Base-by-base conservation (phyloP, 352 stramenopile genomes). In the Phytophthora podocarpi region DNA sequence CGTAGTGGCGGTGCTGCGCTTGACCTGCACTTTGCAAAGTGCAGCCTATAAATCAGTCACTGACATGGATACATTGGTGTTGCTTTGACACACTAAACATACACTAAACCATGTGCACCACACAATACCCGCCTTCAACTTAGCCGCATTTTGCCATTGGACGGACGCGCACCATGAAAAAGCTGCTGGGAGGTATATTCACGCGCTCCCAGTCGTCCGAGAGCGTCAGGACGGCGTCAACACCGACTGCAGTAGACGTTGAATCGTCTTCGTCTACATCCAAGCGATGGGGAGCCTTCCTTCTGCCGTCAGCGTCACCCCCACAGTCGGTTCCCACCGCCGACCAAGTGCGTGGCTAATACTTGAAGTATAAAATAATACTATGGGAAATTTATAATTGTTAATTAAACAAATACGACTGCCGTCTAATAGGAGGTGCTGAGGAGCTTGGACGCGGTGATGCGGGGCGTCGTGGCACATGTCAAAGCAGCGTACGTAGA, bases 161-260 rank as follows among this genome's bases (percentile, higher is more conserved):
- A n/a, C 32, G 16, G 46, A 41, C 39, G 41, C 42, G 16, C 4
- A 10, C 13, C 20, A 91, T 91, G 82, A 91, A 91, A 66, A 91
- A 89, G 72, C 67, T 91, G 16, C 56, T 87, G 10, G 77, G 70
- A 15, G 72, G 78, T 24, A 70, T 91, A 55, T 90, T 90, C 66
- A 49, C 70, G 58, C 79, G 80, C 61, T 66, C 55, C 2, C 56
- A 62, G 24, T 59, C 55, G n/a, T 12, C 26, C 11, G 45, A 57
- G 21, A 66, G 39, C 36, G 34, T 56, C n/a, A 41, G 52, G 0
- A 41, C 40, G 15, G 34, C 51, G 1, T 32, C 35, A 3, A 60
- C 45, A 10, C 42, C 49, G 2, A 32, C 24, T 16, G 13, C 13
- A 13, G 20, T 11, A 13, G 18, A 50, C 20, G 2, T 3, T 28